Evolutionary conservation across 306 rosid species (phyloP), one percentile per base, ranked within the genome.

Genomic region (Vachellia collinsii): DNA sequence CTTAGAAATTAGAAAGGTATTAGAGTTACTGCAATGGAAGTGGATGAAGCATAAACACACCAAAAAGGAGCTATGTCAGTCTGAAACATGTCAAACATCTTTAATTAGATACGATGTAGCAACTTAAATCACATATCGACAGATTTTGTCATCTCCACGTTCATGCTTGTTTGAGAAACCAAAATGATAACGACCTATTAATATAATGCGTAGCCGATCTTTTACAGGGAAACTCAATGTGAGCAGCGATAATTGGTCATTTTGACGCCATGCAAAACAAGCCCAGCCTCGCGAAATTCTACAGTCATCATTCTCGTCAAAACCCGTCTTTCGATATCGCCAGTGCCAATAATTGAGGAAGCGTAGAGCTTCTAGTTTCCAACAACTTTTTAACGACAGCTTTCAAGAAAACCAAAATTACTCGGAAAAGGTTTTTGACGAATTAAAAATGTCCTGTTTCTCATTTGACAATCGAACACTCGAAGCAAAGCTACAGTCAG

Each of bases 351-450:
- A 36, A 53, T 12, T 70, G 14, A 29, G 17, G 37, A 25, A 16
- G 20, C 3, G 10, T 29, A 14, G 5, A 34, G 11, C 19, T 13
- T 46, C 75, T 22, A 46, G 22, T 46, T 44, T 22, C 75, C 36
- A 47, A 61, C 38, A 46, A 1, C 17, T 9, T 59, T 65, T 23
- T 12, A 19, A 25, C 66, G 12, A 38, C 23, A 65, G 29, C 23
- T 69, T 68, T 71, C 74, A 54, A 16, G 51, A 44, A 12, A 59
- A 43, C 65, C 62, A 46, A 58, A 75, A 59, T 43, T 56, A 72
- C n/a, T 53, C 53, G 11, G 13, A 56, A n/a, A 64, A 41, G 25
- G 1, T 14, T 3, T 10, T 8, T 7, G 9, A 59, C 39, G 39
- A 71, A 59, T 59, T 11, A 38, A 23, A 61, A 61, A 53, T 12